These are phyloP conservation scores for Lactarius tabidus DNA, from an alignment of 768 basidiomycete species.

Conservation along the genomic window DNA sequence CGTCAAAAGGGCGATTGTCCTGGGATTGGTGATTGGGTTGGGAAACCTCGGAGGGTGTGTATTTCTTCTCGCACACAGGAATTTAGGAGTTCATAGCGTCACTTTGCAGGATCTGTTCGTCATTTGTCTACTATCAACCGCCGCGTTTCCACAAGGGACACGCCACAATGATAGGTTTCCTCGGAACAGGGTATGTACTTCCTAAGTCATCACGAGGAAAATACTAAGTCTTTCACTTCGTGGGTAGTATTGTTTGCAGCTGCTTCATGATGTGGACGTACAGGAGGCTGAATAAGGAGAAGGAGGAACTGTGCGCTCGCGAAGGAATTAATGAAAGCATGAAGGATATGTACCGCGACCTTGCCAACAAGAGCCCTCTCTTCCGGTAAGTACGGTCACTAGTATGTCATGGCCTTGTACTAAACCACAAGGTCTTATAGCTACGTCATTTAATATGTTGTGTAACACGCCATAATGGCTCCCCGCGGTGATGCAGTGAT, in stretches of 20 bases:
- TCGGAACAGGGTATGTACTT: slow-evolving; percentile 28
- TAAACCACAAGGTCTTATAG: too few species aligned
- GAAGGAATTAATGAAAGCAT: slow-evolving; percentile 42
- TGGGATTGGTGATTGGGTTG: slow-evolving; percentile 51
- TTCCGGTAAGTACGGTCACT: slow-evolving; percentile 39
- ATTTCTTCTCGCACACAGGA: slow-evolving; percentile 30
- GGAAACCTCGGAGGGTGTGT: slow-evolving; percentile 52
- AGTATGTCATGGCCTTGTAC: neutral
- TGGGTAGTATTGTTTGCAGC: slow-evolving; percentile 39
- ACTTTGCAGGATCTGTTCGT: slow-evolving; percentile 38
- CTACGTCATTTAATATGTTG: slow-evolving; percentile 14
- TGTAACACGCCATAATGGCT: neutral
- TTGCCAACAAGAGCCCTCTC: slow-evolving; percentile 54
- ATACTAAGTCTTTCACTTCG: slow-evolving; percentile 9
- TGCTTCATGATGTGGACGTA: slow-evolving; percentile 48
- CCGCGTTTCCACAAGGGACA: slow-evolving; percentile 39
- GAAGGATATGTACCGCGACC: slow-evolving; percentile 40
- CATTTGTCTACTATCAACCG: slow-evolving; percentile 39
- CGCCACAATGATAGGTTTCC: slow-evolving; percentile 36
- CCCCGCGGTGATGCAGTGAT: neutral
- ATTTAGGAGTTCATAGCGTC: neutral
- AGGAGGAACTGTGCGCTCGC: slow-evolving; percentile 41
- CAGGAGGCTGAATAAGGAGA: slow-evolving; percentile 45
- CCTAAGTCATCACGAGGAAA: neutral
- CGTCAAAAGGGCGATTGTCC: slow-evolving; percentile 45